Evolutionary conservation across 2,329 filamentous ascomycete species (phyloP).

Genomic region (Ploettnerulaceae sp.): DNA sequence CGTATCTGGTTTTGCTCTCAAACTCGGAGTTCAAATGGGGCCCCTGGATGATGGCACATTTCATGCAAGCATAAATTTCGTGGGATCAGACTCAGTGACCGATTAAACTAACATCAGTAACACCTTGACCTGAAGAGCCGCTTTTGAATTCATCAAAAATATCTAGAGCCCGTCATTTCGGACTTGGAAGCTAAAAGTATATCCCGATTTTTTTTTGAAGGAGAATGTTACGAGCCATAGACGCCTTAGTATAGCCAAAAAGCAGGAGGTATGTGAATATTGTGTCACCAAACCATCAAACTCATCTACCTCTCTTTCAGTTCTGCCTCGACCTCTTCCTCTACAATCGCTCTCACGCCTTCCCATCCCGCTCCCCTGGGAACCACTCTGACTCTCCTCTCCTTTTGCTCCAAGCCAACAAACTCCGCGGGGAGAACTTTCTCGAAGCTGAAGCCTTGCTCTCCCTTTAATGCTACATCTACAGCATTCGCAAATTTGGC

Average conservation of each 20-base stretch:
- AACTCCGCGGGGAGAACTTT: constrained; percentile 80
- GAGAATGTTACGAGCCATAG: no score
- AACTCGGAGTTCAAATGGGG: no score
- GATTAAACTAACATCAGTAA: no score
- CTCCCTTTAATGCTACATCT: constrained; percentile 66
- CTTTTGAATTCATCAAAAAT: no score
- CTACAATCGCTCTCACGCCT: constrained; percentile 70
- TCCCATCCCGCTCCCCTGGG: constrained; percentile 63
- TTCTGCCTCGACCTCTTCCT: constrained; percentile 65
- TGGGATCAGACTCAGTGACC: no score
- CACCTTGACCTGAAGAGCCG: no score
- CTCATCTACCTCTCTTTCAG: constrained; percentile 36
- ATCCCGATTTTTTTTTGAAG: no score
- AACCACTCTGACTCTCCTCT: constrained; percentile 67
- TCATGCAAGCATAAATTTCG: no score
- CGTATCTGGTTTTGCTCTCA: no score
- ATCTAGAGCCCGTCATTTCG: no score
- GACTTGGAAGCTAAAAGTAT: no score
- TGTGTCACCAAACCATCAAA: constrained; percentile 38
- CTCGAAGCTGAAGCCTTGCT: constrained; percentile 70
- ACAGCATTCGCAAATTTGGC: constrained; percentile 91
- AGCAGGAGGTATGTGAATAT: constrained; percentile 1
- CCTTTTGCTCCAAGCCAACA: constrained; percentile 68
- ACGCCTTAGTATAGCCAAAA: not conserved
- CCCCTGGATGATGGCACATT: no score